These are phyloP conservation scores for Phytopythium montanum DNA, from an alignment of 352 stramenopile species.

Conservation along the genomic window DNA sequence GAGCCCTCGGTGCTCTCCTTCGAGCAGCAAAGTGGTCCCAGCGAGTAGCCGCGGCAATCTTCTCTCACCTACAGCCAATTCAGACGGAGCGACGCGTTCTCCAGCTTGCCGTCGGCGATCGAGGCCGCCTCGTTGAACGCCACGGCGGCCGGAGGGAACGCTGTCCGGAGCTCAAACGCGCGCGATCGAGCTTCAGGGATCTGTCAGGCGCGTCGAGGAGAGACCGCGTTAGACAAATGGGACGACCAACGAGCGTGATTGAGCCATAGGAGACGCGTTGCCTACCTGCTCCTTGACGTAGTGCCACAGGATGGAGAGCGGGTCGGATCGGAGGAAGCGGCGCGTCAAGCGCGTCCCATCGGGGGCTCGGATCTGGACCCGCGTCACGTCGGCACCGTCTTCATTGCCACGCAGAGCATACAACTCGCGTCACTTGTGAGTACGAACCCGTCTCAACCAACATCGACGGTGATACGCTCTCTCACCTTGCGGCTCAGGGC, in stretches of 20 bases:
- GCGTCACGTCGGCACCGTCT: slow-evolving; percentile 51
- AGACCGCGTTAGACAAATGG: neutral
- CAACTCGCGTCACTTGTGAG: slow-evolving; percentile 2
- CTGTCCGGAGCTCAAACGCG: slow-evolving; percentile 69
- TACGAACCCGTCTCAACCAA: slow-evolving; percentile 6
- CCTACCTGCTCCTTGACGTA: slow-evolving; percentile 73
- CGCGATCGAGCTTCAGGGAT: slow-evolving; percentile 61
- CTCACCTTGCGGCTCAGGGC: slow-evolving; percentile 57
- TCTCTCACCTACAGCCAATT: slow-evolving; percentile 41
- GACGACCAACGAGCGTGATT: neutral
- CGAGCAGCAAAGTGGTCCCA: neutral
- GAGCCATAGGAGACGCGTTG: neutral
- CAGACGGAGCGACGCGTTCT: slow-evolving; percentile 76
- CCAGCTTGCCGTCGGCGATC: slow-evolving; percentile 62
- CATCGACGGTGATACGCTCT: slow-evolving; percentile 2
- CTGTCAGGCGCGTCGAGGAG: slow-evolving; percentile 14
- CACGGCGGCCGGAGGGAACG: slow-evolving; percentile 54
- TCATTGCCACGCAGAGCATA: slow-evolving; percentile 3
- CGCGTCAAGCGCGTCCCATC: slow-evolving; percentile 62
- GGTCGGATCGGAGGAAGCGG: slow-evolving; percentile 71
- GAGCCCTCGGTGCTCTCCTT: neutral
- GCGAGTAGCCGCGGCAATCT: neutral
- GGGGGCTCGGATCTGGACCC: slow-evolving; percentile 66
- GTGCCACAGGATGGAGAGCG: slow-evolving; percentile 53
- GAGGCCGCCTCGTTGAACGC: slow-evolving; percentile 45